Evolutionary conservation across 371 early-diverging fungal species (phyloP).

Genomic region (Coemansia sp.): DNA sequence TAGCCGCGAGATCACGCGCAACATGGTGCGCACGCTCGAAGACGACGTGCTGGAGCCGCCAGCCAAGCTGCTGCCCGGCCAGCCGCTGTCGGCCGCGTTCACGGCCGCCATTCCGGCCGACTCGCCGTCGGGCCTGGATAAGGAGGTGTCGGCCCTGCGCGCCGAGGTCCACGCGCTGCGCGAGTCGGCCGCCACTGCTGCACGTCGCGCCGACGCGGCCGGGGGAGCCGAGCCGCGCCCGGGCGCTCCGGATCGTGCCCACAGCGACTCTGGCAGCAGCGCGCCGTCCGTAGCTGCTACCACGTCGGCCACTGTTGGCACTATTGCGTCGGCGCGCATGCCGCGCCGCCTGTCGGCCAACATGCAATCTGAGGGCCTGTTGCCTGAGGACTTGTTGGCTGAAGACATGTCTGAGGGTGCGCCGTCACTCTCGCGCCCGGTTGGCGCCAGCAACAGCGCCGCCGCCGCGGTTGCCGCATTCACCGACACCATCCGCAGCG

Average conservation of each 20-base stretch:
- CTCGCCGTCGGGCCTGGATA: constrained; percentile 37
- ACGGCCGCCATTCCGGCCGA: constrained; percentile 72
- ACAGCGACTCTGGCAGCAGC: constrained; percentile 18
- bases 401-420: no score
- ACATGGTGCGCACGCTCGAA: constrained; percentile 86
- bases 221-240: neutral
- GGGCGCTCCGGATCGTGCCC: constrained; percentile 5
- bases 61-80: constrained; percentile 68
- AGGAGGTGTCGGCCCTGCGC: constrained; percentile 36
- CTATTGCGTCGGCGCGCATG: constrained; percentile 16
- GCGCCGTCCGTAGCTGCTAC: constrained; percentile 1
- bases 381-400: no score
- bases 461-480: constrained; percentile 10
- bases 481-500: neutral
- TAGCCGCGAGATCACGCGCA: constrained; percentile 86
- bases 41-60: constrained; percentile 31
- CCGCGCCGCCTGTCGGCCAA: constrained; percentile 13
- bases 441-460: neutral
- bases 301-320: constrained; percentile 29
- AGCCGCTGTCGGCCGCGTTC: constrained; percentile 93
- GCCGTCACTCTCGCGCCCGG: no score
- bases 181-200: constrained; percentile 16
- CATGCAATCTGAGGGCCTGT: no score
- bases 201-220: constrained; percentile 3
- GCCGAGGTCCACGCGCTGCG: constrained; percentile 30